A percentile compares a stretch with the other conserved stretches of the same genome.
phyloP scores from a whole-genome alignment of 768 basidiomycete genomes.

The Lactarius indigo region DNA sequence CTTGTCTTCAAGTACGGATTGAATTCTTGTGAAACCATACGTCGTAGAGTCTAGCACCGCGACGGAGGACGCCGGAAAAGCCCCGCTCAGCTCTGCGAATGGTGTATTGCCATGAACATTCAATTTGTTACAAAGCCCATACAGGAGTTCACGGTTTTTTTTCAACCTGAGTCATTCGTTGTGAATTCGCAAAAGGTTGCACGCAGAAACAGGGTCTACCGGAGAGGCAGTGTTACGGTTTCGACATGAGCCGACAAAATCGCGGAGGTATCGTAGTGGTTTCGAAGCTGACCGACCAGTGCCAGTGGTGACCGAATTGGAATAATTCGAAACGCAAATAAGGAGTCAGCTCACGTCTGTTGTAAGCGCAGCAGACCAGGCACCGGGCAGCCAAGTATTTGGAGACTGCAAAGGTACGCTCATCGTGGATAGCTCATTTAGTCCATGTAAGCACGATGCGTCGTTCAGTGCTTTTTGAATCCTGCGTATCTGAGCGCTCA shows the following conservation, averaged over 20 bases:
- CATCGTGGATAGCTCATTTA: slow-evolving; percentile 32
- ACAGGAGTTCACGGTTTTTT: slow-evolving; percentile 36
- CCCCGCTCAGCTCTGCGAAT: slow-evolving; percentile 55
- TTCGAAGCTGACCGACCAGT: slow-evolving; percentile 24
- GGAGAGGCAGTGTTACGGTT: slow-evolving; percentile 35
- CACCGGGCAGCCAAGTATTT: slow-evolving; percentile 27
- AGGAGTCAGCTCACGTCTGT: slow-evolving; percentile 28
- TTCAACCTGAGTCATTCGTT: slow-evolving; percentile 34
- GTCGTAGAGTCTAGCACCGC: slow-evolving; percentile 31
- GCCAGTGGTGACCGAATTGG: neutral
- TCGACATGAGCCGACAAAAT: slow-evolving; percentile 38
- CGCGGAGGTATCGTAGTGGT: slow-evolving; percentile 34
- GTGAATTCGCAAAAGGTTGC: neutral
- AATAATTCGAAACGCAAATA: neutral
- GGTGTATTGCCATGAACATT: slow-evolving; percentile 52
- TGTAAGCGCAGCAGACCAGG: slow-evolving; percentile 31
- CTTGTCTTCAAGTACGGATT: neutral
- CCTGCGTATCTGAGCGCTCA: slow-evolving; percentile 33
- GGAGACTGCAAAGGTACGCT: slow-evolving; percentile 35
- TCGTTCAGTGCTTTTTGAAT: slow-evolving; percentile 56
- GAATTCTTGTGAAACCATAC: slow-evolving; percentile 42
- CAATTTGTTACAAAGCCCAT: slow-evolving; percentile 44
- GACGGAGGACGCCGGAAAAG: slow-evolving; percentile 41
- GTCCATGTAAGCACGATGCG: slow-evolving; percentile 42
- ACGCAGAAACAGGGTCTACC: slow-evolving; percentile 23